Evolutionary conservation across 345 rosid genomes (phyloP).

Genomic region (Barbarea vulgaris): DNA sequence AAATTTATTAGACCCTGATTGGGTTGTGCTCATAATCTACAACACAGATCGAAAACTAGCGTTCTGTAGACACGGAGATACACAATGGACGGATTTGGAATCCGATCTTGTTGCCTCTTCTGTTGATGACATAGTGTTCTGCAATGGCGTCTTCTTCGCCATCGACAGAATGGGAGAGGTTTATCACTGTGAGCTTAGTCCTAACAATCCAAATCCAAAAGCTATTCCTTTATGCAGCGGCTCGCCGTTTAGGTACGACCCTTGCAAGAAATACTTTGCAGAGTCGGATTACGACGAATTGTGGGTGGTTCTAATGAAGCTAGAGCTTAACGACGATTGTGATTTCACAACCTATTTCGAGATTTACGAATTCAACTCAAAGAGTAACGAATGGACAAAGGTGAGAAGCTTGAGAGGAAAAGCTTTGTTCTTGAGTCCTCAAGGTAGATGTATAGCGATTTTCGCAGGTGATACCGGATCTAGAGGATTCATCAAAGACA

Average conservation of each 20-base stretch:
- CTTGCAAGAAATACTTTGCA: constrained; percentile 35
- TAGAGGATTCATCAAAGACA: constrained; percentile 6
- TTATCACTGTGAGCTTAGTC: constrained; percentile 9
- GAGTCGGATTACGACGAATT: constrained; percentile 13
- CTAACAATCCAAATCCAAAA: constrained; percentile 10
- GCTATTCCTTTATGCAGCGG: background rate
- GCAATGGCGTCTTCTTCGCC: constrained; percentile 30
- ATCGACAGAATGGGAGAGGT: constrained; percentile 18
- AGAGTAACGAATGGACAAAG: constrained; percentile 18
- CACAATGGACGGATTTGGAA: constrained; percentile 29
- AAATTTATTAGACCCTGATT: constrained; percentile 16
- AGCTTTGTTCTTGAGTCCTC: constrained; percentile 31
- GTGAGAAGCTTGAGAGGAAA: constrained; percentile 30
- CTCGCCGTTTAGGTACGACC: constrained; percentile 24
- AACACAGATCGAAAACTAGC: constrained; percentile 26
- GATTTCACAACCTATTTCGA: constrained; percentile 25
- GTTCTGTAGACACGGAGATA: constrained; percentile 33
- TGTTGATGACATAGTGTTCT: constrained; percentile 33
- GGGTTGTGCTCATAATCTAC: constrained; percentile 32
- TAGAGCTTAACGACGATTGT: constrained; percentile 29
- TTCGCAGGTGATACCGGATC: background rate
- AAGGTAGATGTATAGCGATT: constrained; percentile 18
- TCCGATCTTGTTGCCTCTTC: background rate
- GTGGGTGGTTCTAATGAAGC: constrained; percentile 29
- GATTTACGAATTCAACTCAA: constrained; percentile 16